Evolutionary conservation across 805 yeast species (phyloP).

Genomic region (Saccharomycopsis sp.): DNA sequence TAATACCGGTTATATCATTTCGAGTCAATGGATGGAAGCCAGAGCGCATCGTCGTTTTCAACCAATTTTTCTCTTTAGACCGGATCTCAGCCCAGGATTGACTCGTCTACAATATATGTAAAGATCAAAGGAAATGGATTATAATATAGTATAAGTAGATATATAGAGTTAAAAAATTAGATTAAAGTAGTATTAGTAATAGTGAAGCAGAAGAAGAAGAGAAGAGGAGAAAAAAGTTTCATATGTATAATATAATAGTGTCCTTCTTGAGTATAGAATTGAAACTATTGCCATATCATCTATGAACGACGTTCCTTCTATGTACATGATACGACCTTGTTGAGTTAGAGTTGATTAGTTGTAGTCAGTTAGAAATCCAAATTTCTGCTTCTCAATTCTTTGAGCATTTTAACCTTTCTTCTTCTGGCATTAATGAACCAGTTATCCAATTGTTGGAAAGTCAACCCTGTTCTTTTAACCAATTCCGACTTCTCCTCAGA

Average conservation of each 20-base stretch:
- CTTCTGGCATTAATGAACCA: conserved; percentile 89
- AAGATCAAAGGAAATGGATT: not conserved
- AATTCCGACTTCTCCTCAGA: conserved; percentile 67
- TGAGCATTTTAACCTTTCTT: conserved; percentile 50
- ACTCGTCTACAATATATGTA: not conserved
- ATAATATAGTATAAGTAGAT: not conserved
- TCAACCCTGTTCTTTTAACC: conserved; percentile 65
- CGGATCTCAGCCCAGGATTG: not conserved
- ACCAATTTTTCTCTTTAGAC: too few relatives aligned
- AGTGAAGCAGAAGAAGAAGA: not conserved
- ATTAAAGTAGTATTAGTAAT: not conserved
- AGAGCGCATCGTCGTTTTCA: not conserved
- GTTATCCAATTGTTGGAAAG: conserved; percentile 73
- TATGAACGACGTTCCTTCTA: too few relatives aligned
- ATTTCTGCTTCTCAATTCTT: conserved; percentile 26
- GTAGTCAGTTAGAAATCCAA: not conserved
- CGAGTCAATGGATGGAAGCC: not conserved
- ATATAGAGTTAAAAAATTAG: not conserved
- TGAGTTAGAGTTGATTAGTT: not conserved
- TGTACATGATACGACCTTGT: not conserved
- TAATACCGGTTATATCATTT: not conserved
- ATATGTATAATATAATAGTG: not conserved
- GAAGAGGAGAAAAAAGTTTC: not conserved
- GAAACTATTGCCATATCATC: not conserved
- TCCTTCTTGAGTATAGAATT: too few relatives aligned